phyloP scores from a whole-genome alignment of 2,329 filamentous ascomycete species.

The Anisogramma anomala region DNA sequence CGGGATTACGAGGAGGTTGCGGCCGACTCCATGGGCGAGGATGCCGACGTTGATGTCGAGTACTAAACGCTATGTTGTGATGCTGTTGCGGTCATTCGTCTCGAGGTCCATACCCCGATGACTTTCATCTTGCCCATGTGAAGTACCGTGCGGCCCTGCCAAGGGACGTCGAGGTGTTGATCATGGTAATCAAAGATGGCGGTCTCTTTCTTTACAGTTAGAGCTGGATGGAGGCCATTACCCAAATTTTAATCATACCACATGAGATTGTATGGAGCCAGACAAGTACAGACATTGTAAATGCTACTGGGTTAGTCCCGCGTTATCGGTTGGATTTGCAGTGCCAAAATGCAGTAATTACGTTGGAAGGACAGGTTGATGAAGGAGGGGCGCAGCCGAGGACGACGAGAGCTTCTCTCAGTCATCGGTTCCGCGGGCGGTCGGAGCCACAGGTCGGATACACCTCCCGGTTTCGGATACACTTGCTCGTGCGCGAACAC shows the following conservation, averaged over 20 bases:
- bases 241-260: slow-evolving; percentile 14
- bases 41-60: slow-evolving; percentile 77
- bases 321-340: too few species aligned
- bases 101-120: slow-evolving; percentile 12
- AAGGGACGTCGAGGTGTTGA: slow-evolving; percentile 1
- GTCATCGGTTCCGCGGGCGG: too few species aligned
- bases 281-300: slow-evolving; percentile 7
- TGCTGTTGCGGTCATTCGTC: slow-evolving; percentile 5
- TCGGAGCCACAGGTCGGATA: too few species aligned
- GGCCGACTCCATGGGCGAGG: slow-evolving; percentile 80
- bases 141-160: background rate
- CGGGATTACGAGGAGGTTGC: slow-evolving; percentile 98
- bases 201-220: slow-evolving; percentile 12
- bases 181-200: slow-evolving; percentile 11
- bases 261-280: slow-evolving; percentile 13
- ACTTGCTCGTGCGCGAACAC: too few species aligned
- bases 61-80: slow-evolving; percentile 49
- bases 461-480: too few species aligned
- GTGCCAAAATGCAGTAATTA: too few species aligned
- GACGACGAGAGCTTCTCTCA: too few species aligned
- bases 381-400: too few species aligned
- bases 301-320: background rate
- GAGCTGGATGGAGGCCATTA: slow-evolving; percentile 11
- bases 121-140: slow-evolving; percentile 9
- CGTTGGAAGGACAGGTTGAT: too few species aligned